phyloP scores from a whole-genome alignment of 257 asterid species.

The Solanum arcanum region DNA sequence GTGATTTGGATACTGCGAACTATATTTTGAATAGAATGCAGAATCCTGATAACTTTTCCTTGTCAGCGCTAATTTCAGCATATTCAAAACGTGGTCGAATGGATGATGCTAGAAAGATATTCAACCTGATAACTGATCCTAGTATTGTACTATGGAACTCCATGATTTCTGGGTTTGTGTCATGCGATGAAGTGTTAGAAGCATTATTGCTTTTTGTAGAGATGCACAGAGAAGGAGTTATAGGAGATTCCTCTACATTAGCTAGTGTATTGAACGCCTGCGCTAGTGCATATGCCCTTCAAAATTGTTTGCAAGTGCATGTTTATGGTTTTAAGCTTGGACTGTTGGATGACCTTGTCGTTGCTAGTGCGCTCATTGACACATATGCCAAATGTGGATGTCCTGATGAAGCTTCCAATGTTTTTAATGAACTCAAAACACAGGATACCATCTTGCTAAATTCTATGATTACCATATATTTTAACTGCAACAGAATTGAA shows the following conservation, averaged over 20 bases:
- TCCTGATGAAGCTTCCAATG: constrained; percentile 36
- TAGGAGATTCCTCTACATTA: constrained; percentile 49
- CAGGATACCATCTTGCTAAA: constrained; percentile 62
- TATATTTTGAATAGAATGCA: constrained; percentile 25
- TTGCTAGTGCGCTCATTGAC: constrained; percentile 54
- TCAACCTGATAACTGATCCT: constrained; percentile 31
- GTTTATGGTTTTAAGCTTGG: constrained; percentile 42
- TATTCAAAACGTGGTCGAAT: constrained; percentile 50
- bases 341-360: constrained; percentile 34
- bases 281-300: constrained; percentile 28
- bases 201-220: constrained; percentile 37
- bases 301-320: constrained; percentile 46
- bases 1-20: constrained; percentile 48
- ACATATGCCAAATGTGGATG: constrained; percentile 64
- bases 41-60: constrained; percentile 54
- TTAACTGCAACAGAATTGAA: constrained; percentile 45
- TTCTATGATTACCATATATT: constrained; percentile 66
- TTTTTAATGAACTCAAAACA: constrained; percentile 46
- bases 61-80: constrained; percentile 67
- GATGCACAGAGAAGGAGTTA: constrained; percentile 39
- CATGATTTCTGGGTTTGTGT: constrained; percentile 59
- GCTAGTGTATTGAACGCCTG: constrained; percentile 62
- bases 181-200: constrained; percentile 27
- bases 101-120: constrained; percentile 52
- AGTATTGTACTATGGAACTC: constrained; percentile 63